Evolutionary conservation across 2,329 filamentous ascomycete species (phyloP).

Genomic region (Microsporum canis): DNA sequence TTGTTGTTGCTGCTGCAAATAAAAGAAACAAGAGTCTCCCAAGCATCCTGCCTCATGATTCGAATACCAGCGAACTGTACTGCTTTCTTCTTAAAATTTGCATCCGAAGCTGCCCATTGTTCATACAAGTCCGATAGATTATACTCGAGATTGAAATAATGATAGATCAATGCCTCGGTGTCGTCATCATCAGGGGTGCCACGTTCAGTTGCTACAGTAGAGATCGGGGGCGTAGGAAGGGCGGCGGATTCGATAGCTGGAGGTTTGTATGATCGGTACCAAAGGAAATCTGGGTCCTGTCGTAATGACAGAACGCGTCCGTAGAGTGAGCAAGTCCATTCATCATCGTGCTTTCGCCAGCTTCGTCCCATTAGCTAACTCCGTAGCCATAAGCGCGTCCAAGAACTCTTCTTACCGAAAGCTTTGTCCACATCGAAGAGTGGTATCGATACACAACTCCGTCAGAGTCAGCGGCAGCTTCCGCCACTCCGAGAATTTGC

Average conservation of each 20-base stretch:
- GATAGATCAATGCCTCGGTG: constrained; percentile 59
- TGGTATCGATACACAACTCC: constrained; percentile 90
- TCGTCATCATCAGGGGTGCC: constrained; percentile 46
- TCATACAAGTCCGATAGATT: constrained; percentile 66
- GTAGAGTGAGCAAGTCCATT: constrained; percentile 83
- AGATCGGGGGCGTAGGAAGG: constrained; percentile 27
- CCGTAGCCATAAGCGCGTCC: neutral
- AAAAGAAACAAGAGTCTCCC: constrained; percentile 87
- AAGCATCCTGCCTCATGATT: constrained; percentile 87
- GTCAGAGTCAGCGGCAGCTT: constrained; percentile 71
- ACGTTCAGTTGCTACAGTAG: constrained; percentile 18
- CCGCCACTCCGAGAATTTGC: constrained; percentile 63
- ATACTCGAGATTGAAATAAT: constrained; percentile 80
- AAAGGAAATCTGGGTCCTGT: constrained; percentile 66
- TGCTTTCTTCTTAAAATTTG: constrained; percentile 81
- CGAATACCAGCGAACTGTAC: constrained; percentile 81
- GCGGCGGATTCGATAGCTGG: constrained; percentile 18
- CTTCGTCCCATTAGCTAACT: constrained; percentile 32
- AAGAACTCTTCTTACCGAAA: constrained; percentile 47
- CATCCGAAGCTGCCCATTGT: constrained; percentile 74
- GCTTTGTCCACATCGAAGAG: constrained; percentile 85
- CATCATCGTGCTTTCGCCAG: constrained; percentile 74
- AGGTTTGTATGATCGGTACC: constrained; percentile 63
- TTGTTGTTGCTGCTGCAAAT: constrained; percentile 99
- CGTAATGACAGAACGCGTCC: constrained; percentile 75